A percentile compares a stretch with the other conserved stretches of the same genome.
phyloP scores from a whole-genome alignment of 108 stramenopile genomes.

The Fistulifera solaris region DNA sequence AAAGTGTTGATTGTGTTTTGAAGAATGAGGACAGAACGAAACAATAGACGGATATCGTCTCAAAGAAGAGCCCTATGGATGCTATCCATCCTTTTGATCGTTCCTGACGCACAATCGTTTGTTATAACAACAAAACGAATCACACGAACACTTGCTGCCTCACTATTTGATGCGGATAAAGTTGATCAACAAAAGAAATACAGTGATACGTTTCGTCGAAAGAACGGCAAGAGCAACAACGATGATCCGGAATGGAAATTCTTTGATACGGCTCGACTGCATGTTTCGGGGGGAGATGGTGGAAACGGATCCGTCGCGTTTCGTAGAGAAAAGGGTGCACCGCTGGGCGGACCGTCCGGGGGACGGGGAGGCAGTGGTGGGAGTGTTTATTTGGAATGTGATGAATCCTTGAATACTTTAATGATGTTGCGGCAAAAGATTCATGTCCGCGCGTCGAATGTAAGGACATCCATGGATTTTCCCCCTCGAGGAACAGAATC shows the following conservation, averaged over 20 bases:
- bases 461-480: too few species aligned
- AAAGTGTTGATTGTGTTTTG: too few species aligned
- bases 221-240: slow-evolving; percentile 1
- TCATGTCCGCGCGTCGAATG: slow-evolving; percentile 59
- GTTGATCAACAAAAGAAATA: not conserved
- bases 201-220: not conserved
- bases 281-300: slow-evolving; percentile 87
- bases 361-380: slow-evolving; percentile 88
- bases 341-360: slow-evolving; percentile 88
- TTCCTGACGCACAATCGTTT: too few species aligned
- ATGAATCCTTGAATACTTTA: slow-evolving; percentile 80
- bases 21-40: too few species aligned
- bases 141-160: not conserved
- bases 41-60: too few species aligned
- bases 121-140: too few species aligned
- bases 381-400: slow-evolving; percentile 66
- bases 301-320: slow-evolving; percentile 94
- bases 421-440: slow-evolving; percentile 67
- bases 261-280: slow-evolving; percentile 82
- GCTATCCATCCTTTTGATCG: too few species aligned
- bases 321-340: slow-evolving; percentile 84
- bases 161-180: slow-evolving; percentile 1
- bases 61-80: too few species aligned
- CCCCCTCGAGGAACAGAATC: too few species aligned
- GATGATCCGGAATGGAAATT: slow-evolving; percentile 87